Conservation (phyloP, 2,329 filamentous ascomycete genomes). For the Calonectria pteridis region DNA sequence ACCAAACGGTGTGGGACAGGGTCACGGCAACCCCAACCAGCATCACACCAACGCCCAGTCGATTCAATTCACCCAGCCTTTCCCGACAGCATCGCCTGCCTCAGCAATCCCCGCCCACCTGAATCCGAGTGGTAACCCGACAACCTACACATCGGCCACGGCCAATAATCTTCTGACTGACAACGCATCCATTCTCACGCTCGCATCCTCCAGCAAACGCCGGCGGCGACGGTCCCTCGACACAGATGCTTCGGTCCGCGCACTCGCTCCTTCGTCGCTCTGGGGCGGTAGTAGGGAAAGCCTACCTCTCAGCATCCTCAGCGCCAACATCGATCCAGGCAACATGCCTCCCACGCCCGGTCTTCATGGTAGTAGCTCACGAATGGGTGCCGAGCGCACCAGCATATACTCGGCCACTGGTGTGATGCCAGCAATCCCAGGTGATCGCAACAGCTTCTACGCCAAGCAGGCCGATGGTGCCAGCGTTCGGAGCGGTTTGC, state of each 20-base stretch:
- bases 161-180: slow-evolving; percentile 87
- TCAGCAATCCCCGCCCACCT: slow-evolving; percentile 81
- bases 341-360: slow-evolving; percentile 60
- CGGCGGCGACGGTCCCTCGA: slow-evolving; percentile 83
- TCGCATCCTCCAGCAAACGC: slow-evolving; percentile 85
- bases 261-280: slow-evolving; percentile 84
- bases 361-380: slow-evolving; percentile 64
- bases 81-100: slow-evolving; percentile 72
- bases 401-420: slow-evolving; percentile 86
- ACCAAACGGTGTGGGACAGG: slow-evolving; percentile 60
- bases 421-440: slow-evolving; percentile 72
- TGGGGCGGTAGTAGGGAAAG: slow-evolving; percentile 87
- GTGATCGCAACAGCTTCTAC: slow-evolving; percentile 87
- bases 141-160: slow-evolving; percentile 82
- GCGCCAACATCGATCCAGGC: slow-evolving; percentile 72
- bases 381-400: slow-evolving; percentile 71
- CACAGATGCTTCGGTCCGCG: slow-evolving; percentile 87
- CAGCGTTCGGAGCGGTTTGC: slow-evolving; percentile 81
- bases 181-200: slow-evolving; percentile 86
- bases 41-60: slow-evolving; percentile 59
- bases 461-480: slow-evolving; percentile 77
- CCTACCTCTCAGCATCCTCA: slow-evolving; percentile 82
- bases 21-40: slow-evolving; percentile 49
- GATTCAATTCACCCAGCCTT: slow-evolving; percentile 75
- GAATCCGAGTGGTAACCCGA: slow-evolving; percentile 69